phyloP scores from a whole-genome alignment of 495 filamentous ascomycete genomes.

The Achaetomiella virescens region DNA sequence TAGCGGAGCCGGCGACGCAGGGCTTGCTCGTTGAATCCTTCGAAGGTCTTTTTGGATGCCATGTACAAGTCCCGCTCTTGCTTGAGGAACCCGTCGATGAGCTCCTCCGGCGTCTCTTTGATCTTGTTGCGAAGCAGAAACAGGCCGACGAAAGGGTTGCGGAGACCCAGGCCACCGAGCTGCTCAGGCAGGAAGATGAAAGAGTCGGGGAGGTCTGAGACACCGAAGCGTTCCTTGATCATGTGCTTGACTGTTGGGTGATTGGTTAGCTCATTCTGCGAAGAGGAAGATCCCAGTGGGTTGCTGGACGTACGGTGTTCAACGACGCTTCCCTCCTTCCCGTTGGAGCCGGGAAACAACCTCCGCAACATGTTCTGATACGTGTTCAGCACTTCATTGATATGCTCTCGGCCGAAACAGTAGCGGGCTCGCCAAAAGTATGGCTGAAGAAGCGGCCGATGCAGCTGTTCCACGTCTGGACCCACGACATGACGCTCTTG shows the following conservation, averaged over 20 bases:
- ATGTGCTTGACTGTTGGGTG: conserved; percentile 36
- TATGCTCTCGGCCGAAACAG: conserved; percentile 58
- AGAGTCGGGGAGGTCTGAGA: conserved; percentile 53
- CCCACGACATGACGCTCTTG: conserved; percentile 56
- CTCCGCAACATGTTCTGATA: conserved; percentile 50
- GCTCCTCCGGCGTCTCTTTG: conserved; percentile 26
- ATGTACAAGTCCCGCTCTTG: conserved; percentile 35
- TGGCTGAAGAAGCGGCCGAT: conserved; percentile 59
- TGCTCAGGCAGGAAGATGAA: conserved; percentile 55
- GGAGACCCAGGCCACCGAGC: conserved; percentile 50
- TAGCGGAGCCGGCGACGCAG: conserved; percentile 7
- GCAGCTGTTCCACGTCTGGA: conserved; percentile 61
- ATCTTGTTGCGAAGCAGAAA: conserved; percentile 33
- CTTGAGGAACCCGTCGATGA: conserved; percentile 33
- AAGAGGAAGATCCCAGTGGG: not conserved
- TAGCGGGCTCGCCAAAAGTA: conserved; percentile 61
- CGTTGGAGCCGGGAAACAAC: conserved; percentile 34
- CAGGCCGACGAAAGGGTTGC: conserved; percentile 48
- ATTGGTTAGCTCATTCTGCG: not conserved
- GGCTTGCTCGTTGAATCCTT: conserved; percentile 36
- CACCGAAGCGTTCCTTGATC: conserved; percentile 49
- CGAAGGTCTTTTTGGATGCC: conserved; percentile 29
- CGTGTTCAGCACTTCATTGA: conserved; percentile 55
- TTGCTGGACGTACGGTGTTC: conserved; percentile 27
- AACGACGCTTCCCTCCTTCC: conserved; percentile 21